A percentile compares a stretch with the other conserved stretches of the same genome.
Conservation (phyloP, 164 flowering plant genomes). For the Saururus chinensis region DNA sequence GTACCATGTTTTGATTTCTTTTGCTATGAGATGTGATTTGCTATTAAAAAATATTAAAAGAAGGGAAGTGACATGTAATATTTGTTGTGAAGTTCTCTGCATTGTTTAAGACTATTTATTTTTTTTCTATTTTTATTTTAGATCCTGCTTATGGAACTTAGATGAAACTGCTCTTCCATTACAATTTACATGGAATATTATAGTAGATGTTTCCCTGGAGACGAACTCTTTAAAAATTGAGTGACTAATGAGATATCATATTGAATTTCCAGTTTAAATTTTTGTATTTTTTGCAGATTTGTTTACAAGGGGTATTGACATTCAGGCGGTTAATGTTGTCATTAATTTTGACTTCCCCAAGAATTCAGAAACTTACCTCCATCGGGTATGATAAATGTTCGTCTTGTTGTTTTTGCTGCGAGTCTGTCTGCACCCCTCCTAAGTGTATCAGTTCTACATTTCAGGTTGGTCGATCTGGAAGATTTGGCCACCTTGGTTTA, state of each 20-base stretch:
- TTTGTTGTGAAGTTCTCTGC: too few species aligned
- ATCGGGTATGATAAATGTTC: conserved; percentile 55
- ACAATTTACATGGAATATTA: too few species aligned
- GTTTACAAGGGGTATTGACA: conserved; percentile 96
- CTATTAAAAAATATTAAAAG: too few species aligned
- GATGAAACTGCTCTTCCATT: too few species aligned
- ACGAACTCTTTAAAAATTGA: too few species aligned
- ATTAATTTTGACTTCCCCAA: conserved; percentile 97
- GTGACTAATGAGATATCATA: background rate
- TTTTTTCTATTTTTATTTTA: too few species aligned
- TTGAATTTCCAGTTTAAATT: background rate
- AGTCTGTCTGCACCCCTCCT: background rate
- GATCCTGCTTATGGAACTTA: too few species aligned
- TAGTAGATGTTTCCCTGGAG: too few species aligned
- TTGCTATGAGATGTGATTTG: too few species aligned
- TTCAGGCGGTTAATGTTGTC: conserved; percentile 99
- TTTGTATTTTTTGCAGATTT: conserved; percentile 47
- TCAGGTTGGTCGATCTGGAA: conserved; percentile 98
- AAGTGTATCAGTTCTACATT: background rate
- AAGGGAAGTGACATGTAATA: too few species aligned
- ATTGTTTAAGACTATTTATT: too few species aligned
- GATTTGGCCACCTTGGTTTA: conserved; percentile 97
- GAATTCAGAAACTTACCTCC: conserved; percentile 91
- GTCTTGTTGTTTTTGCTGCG: background rate
- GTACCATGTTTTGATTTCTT: too few species aligned